Conservation (phyloP, 495 filamentous ascomycete species). For the Trichoderma reesei region DNA sequence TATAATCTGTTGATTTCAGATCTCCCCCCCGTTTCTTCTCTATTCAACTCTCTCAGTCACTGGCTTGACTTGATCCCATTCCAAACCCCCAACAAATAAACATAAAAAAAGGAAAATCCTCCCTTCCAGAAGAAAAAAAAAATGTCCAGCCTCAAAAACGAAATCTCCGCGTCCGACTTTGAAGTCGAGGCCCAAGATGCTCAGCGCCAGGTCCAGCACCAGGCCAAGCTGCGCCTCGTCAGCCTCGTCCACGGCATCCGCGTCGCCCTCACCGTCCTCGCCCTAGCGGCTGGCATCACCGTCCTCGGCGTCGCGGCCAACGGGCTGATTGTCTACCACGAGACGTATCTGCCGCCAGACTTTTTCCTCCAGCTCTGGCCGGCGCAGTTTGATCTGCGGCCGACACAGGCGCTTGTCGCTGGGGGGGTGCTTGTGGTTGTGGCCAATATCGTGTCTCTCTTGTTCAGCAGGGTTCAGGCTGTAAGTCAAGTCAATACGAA, state of each 20-base stretch:
- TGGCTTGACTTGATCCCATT: background rate
- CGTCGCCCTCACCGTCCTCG: slow-evolving; percentile 36
- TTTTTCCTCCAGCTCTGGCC: slow-evolving; percentile 43
- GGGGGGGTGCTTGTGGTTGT: slow-evolving; percentile 34
- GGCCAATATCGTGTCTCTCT: slow-evolving; percentile 32
- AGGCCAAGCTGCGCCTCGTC: slow-evolving; percentile 25
- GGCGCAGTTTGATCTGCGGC: slow-evolving; percentile 38
- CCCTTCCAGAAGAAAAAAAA: too few relatives aligned
- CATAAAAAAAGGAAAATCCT: too few relatives aligned
- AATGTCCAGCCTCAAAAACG: background rate
- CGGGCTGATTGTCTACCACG: slow-evolving; percentile 38
- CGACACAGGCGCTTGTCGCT: slow-evolving; percentile 39
- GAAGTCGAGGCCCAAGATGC: slow-evolving; percentile 30
- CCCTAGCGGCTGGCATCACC: slow-evolving; percentile 37
- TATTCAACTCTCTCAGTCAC: background rate
- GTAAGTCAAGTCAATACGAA: slow-evolving; percentile 20
- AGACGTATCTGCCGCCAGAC: slow-evolving; percentile 29
- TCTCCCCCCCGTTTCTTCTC: too few relatives aligned
- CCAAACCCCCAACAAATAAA: too few relatives aligned
- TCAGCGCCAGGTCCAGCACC: slow-evolving; percentile 16
- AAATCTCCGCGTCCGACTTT: slow-evolving; percentile 21
- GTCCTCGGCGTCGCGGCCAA: slow-evolving; percentile 41
- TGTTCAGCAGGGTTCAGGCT: slow-evolving; percentile 28
- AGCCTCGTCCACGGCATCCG: slow-evolving; percentile 32
- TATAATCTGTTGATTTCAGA: background rate